These are phyloP conservation scores for Aspergillus ruber DNA, from an alignment of 2,329 filamentous ascomycete genomes.

Conservation along the genomic window DNA sequence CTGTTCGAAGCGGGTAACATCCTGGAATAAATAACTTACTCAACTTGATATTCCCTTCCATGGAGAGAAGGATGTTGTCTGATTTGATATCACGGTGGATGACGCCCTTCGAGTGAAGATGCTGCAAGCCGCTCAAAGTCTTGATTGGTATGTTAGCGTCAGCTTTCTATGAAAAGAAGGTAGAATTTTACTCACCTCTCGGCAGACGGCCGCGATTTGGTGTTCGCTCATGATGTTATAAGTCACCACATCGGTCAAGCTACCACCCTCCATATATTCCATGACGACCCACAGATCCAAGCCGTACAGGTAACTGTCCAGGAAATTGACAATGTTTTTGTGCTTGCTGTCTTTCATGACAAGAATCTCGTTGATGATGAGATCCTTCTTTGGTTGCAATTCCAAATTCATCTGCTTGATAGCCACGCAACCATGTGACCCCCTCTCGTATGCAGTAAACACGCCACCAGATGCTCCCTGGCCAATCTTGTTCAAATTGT, in stretches of 20 bases:
- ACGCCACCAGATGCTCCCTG: constrained; percentile 96
- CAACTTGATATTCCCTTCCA: constrained; percentile 94
- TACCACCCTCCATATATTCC: constrained; percentile 99
- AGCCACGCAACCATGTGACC: constrained; percentile 79
- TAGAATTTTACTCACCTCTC: constrained; percentile 54
- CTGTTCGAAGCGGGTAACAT: neutral
- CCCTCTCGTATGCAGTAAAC: constrained; percentile 80
- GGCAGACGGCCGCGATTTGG: constrained; percentile 91
- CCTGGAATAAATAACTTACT: constrained; percentile 54
- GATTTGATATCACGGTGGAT: constrained; percentile 99
- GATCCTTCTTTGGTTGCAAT: constrained; percentile 96
- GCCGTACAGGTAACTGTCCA: constrained; percentile 86
- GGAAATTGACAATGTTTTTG: constrained; percentile 98
- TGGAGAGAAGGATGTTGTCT: constrained; percentile 89
- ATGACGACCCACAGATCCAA: constrained; percentile 98
- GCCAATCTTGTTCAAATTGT: constrained; percentile 86
- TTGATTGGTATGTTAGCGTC: constrained; percentile 23
- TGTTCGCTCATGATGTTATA: constrained; percentile 99
- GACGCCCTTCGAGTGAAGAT: constrained; percentile 93
- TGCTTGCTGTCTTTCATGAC: constrained; percentile 99
- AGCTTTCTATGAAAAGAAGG: neutral
- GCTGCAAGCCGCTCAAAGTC: constrained; percentile 84
- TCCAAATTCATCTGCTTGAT: constrained; percentile 99
- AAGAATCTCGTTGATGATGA: constrained; percentile 98
- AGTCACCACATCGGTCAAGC: constrained; percentile 94